Base-by-base conservation (phyloP, 805 yeast genomes). In the Ogataea corticis region DNA sequence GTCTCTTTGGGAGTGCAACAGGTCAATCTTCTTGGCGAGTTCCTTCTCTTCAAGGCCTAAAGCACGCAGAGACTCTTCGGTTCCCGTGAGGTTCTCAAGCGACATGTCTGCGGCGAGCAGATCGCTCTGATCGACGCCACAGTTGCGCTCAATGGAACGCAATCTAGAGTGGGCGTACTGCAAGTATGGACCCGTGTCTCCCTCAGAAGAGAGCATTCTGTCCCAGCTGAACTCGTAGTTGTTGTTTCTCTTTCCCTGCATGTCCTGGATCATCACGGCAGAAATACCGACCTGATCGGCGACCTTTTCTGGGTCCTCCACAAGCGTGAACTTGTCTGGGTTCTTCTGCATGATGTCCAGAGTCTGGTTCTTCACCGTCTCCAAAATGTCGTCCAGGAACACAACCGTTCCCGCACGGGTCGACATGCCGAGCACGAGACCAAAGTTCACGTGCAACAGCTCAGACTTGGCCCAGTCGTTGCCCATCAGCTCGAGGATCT, bases 351-450 rank as follows among this genome's bases (percentile, higher is more conserved):
- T 94, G 45, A 94, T 97, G 57, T 88, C 94, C 64, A 90, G 96
- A 96, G 94, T 94, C 61, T 87, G 80, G 45, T 86, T 88, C 71
- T 87, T 87, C 48, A 97, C 90, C 68, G 89, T 96, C 70, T 92
- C 94, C 57, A 94, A 75, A 57, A 94, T 94, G 61, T 81, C 85
- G 69, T 94, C 97, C 61, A 94, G 77, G 77, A 94, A 94, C n/a
- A 94, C 98, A 51, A 94, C 99, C 29, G 96, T 94, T 56, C 99
- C 99, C 70, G 83, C 87, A 75, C 99, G 84, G 48, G 99, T 94
- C 21, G 96, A 86, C 99, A 94, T 94, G 58, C 99, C 99, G 62
- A 81, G 86, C 41, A 94, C 99, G 96, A 94, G 86, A 68, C 99
- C 99, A 58, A 91, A 94, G 71, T 86, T 92, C 58, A 94, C 79